Base-by-base conservation (phyloP, 305 asterid genomes). In the Stenogyne calaminthoides region DNA sequence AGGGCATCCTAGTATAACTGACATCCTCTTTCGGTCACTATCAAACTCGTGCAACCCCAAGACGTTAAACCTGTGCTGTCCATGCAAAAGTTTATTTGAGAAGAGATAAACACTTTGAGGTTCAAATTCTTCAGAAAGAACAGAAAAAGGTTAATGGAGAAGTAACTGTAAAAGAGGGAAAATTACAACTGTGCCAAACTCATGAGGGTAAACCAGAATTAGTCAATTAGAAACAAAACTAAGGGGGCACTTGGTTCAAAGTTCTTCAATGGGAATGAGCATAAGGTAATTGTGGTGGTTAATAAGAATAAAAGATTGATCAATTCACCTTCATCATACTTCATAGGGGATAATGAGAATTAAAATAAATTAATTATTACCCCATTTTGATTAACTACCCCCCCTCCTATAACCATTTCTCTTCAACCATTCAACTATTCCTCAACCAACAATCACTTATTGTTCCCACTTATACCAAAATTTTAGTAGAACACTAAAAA, bases 41-140 rank as follows among this genome's bases (percentile, higher is more conserved):
- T 95, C 99, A 69, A 95, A 95, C 83, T 92, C 98, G 47, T 95
- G 99, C 92, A 95, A 64, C 6, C 99, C 99, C 84, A 95, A 78
- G 69, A 95, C 99, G 29, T 84, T 84, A 84, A 88, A 95, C 88
- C 99, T 95, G 96, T 82, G 68, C 74, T 67, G 60, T 69, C 80
- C 76, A 77, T 72, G 74, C 78, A 69, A 16, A 74, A 42, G 75
- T 62, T 72, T 60, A 64, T 58, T 25, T 39, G 71, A 77, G 64
- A 81, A 32, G 68, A 61, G 71, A 65, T 65, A 42, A 55, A 52
- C 19, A 59, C 44, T 63, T 46, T 15, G 55, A 54, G 49, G 62
- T 47, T 64, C 16, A 49, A 49, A 49, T 49, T 4, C 1, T 16
- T 49, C 25, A 47, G 34, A 40, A 37, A 55, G 5, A 51, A 65